Evolutionary conservation across 108 stramenopile species (phyloP), one percentile per base, ranked within the genome.

Genomic region (Conticribra guillardii): DNA sequence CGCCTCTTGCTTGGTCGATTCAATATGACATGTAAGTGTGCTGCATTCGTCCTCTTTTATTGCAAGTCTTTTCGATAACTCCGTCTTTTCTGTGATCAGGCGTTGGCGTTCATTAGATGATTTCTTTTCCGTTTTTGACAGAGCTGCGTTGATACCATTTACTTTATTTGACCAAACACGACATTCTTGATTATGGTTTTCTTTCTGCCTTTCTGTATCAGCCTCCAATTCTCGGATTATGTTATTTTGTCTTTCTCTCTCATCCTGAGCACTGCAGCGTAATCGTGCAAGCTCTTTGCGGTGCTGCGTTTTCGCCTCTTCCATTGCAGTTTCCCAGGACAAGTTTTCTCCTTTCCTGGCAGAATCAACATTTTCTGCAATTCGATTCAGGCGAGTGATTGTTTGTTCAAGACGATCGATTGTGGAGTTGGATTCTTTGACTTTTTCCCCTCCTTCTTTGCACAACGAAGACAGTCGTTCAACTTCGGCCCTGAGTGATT

Each of bases 301-400:
- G 32, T 60, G 45, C 18, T 65, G 41, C 0, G 30, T 60, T 32
- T 71, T 79, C 59, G 55, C 34, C 44, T 71, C 77, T 8, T 71
- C 77, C 70, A 60, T 66, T 32, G 51, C 70, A n/a, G 58, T 71
- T 27, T 61, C 64, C 52, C 44, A 79, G 11, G 69, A 65, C 49
- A 67, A 51, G 7, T 58, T 41, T 27, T 79, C 77, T 28, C 58
- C 58, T 8, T 32, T 64, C 34, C 57, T 60, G 19, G 59, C 51
- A 50, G 28, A 29, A 5, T 52, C 64, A n/a, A 53, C 44, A 37
- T 29, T 65, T 1, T 32, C 52, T 21, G 64, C 58, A 9, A 69
- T 56, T 24, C 51, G 26, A 28, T 60, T 56, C 33, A 59, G 14
- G 5, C 27, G 11, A 11, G 24, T 55, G 52, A 60, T 60, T 37